Evolutionary conservation across 1,284 basidiomycete genomes (phyloP).

Genomic region (Ustilago sp.): DNA sequence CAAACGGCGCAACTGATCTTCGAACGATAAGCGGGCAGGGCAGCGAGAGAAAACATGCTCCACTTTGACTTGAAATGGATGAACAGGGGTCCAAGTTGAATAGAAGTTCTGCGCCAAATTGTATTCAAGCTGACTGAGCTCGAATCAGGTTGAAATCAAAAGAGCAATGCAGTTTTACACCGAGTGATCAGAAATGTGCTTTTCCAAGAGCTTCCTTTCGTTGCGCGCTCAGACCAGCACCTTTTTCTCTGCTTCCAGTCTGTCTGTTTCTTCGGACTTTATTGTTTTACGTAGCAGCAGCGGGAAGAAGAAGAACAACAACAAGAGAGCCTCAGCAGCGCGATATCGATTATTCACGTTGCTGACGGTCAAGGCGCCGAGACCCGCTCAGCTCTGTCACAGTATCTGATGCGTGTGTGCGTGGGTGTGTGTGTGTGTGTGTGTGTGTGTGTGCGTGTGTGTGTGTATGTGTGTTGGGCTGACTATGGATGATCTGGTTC

Average conservation of each 20-base stretch:
- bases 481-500: background rate
- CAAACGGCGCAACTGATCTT: conserved; percentile 20
- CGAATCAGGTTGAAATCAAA: conserved; percentile 16
- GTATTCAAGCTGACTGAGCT: conserved; percentile 8
- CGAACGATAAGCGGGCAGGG: conserved; percentile 25
- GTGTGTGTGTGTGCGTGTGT: too few species aligned
- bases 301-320: background rate
- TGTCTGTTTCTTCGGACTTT: conserved; percentile 1
- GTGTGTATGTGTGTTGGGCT: background rate
- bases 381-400: background rate
- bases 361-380: conserved; percentile 10
- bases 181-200: background rate
- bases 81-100: background rate
- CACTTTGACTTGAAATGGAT: background rate
- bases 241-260: background rate
- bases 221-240: conserved; percentile 14
- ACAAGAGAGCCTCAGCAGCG: background rate
- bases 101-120: conserved; percentile 8
- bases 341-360: conserved; percentile 20
- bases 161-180: background rate
- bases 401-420: background rate
- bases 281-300: background rate
- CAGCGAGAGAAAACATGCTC: background rate
- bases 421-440: conserved; percentile 2
- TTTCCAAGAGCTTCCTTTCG: conserved; percentile 32